Conservation (phyloP, 2,329 filamentous ascomycete species). For the Clonostachys sp. region DNA sequence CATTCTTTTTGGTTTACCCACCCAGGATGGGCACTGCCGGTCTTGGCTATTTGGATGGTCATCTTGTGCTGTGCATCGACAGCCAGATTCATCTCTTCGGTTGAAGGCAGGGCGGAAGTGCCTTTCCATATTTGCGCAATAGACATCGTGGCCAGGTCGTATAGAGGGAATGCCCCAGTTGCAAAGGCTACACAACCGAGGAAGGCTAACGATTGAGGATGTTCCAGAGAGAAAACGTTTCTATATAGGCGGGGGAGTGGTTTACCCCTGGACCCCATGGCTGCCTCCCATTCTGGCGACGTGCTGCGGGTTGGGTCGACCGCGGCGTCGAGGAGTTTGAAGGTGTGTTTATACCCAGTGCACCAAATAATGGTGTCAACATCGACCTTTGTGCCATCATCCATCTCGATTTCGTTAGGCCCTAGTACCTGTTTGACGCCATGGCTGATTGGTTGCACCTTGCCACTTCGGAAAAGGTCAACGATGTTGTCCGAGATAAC, state of each 20-base stretch:
- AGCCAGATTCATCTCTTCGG: constrained; percentile 23
- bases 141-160: constrained; percentile 36
- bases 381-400: constrained; percentile 15
- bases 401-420: constrained; percentile 20
- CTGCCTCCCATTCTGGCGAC: constrained; percentile 12
- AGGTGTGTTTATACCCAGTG: constrained; percentile 26
- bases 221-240: constrained; percentile 36
- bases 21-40: constrained; percentile 14
- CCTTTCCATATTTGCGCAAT: constrained; percentile 38
- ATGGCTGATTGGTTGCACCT: constrained; percentile 21
- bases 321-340: constrained; percentile 14
- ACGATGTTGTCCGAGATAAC: constrained; percentile 18
- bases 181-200: constrained; percentile 27
- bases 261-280: constrained; percentile 15
- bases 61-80: constrained; percentile 24
- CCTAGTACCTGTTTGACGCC: constrained; percentile 19
- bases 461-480: constrained; percentile 26
- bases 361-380: constrained; percentile 24
- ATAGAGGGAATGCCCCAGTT: constrained; percentile 24
- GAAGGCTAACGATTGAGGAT: constrained; percentile 37
- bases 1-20: constrained; percentile 24
- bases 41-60: constrained; percentile 17
- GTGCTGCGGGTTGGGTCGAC: constrained; percentile 16
- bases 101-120: constrained; percentile 25
- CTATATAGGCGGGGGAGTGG: constrained; percentile 30